Conservation (phyloP, 116 monocot species). For the Dioscorea cayenensis region DNA sequence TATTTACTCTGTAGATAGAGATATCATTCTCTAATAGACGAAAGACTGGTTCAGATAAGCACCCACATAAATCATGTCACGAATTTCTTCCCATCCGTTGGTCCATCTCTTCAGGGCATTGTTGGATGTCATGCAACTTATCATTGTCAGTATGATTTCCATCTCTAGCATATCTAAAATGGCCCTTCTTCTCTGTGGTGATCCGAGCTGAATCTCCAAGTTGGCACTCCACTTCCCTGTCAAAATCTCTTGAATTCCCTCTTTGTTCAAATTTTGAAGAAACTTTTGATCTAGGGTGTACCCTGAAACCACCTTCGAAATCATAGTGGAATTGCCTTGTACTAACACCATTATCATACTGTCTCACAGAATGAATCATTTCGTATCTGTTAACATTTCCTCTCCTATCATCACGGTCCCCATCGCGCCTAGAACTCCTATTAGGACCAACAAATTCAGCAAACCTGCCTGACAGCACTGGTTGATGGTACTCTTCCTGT, state of each 20-base stretch:
- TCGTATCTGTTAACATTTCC: conserved; percentile 28
- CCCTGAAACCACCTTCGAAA: conserved; percentile 24
- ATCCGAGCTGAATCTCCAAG: conserved; percentile 25
- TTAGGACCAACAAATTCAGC: conserved; percentile 19
- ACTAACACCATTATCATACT: conserved; percentile 21
- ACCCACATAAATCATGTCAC: conserved; percentile 10
- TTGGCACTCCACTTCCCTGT: conserved; percentile 17
- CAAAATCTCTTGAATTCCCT: conserved; percentile 28
- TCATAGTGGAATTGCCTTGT: conserved; percentile 28
- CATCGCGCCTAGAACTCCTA: conserved; percentile 22
- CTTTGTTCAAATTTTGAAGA: conserved; percentile 27
- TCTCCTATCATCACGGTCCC: conserved; percentile 23
- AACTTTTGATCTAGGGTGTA: conserved; percentile 12
- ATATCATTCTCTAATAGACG: too few relatives aligned
- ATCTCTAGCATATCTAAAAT: conserved; percentile 26
- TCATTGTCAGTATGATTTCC: conserved; percentile 21
- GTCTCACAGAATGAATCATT: conserved; percentile 22
- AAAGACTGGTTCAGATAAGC: conserved; percentile 12
- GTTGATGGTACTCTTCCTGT: conserved; percentile 30
- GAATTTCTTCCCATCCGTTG: conserved; percentile 11
- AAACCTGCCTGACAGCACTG: conserved; percentile 26
- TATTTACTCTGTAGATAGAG: conserved; percentile 3
- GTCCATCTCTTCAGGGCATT: conserved; percentile 13
- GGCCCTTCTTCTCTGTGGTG: conserved; percentile 16
- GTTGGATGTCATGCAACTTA: conserved; percentile 15